phyloP scores from a whole-genome alignment of 208 protist genomes.

The Wallacemonas sp. region DNA sequence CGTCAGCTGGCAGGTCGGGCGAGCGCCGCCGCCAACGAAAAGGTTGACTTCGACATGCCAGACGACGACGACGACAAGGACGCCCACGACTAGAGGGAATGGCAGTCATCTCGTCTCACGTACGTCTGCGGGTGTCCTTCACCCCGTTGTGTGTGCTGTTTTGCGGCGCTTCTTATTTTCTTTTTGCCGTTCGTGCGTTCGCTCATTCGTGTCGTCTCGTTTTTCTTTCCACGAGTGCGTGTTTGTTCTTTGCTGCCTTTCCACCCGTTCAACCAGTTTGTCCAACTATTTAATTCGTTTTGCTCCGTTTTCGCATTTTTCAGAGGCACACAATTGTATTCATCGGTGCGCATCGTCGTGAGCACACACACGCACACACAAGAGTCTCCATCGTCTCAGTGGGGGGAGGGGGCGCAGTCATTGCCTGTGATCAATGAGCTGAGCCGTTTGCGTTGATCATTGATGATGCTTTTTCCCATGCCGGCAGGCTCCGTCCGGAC shows the following conservation, averaged over 20 bases:
- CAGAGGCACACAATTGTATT: too few relatives aligned
- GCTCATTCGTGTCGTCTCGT: not conserved
- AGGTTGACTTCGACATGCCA: not conserved
- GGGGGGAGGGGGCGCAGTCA: too few relatives aligned
- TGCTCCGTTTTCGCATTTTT: not conserved
- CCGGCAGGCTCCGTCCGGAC: too few relatives aligned
- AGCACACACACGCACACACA: too few relatives aligned
- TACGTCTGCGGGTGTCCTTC: not conserved
- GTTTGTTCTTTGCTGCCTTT: not conserved
- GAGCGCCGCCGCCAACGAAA: not conserved
- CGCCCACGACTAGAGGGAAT: constrained; percentile 5
- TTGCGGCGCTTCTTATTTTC: not conserved
- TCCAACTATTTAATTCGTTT: not conserved
- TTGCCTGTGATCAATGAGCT: not conserved
- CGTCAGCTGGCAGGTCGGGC: not conserved
- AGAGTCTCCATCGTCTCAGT: too few relatives aligned
- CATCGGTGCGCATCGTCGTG: too few relatives aligned
- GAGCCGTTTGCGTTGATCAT: not conserved
- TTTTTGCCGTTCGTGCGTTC: constrained; percentile 3
- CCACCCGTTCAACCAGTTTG: not conserved
- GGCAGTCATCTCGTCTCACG: not conserved
- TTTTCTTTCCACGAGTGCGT: too few relatives aligned
- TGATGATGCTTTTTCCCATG: constrained; percentile 7
- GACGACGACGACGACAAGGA: not conserved
- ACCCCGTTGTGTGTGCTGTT: constrained; percentile 11